A percentile compares a stretch with the other conserved stretches of the same genome.
These are phyloP conservation scores for Pleurotus cornucopiae DNA, from an alignment of 768 basidiomycete genomes.

Conservation along the genomic window DNA sequence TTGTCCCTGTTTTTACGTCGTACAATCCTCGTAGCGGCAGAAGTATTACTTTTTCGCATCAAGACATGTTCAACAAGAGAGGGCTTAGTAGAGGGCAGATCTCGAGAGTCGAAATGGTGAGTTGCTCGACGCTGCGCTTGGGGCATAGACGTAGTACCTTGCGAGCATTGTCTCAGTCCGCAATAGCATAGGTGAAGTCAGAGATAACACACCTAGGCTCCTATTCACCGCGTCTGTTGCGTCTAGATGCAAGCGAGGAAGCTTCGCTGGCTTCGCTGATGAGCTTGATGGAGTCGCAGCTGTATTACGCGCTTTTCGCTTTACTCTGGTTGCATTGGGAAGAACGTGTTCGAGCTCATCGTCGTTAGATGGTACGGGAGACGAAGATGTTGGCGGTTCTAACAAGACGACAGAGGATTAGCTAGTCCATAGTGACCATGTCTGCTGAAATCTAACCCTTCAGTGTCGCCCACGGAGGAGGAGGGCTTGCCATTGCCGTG, in stretches of 20 bases:
- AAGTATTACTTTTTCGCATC: not conserved
- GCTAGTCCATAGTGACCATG: not conserved
- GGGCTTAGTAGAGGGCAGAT: not conserved
- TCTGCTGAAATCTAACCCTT: constrained; percentile 1
- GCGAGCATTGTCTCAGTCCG: not conserved
- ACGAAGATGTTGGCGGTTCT: not conserved
- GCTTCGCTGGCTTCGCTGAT: not conserved
- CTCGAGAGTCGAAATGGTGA: too few relatives aligned
- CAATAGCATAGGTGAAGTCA: not conserved
- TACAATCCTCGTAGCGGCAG: constrained; percentile 3
- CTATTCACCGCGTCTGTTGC: not conserved
- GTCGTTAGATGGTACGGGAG: not conserved
- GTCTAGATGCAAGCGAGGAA: not conserved
- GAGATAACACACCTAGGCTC: not conserved
- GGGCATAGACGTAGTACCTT: not conserved
- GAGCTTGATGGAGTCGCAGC: not conserved
- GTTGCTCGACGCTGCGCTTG: not conserved
- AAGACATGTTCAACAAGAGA: not conserved
- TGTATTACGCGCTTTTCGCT: not conserved
- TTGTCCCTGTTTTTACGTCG: not conserved
- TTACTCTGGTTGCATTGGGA: not conserved
- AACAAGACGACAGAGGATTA: too few relatives aligned
- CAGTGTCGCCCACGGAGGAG: constrained; percentile 11
- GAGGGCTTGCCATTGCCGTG: constrained; percentile 3
- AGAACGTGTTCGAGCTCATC: not conserved